Conservation (phyloP, 1,284 basidiomycete species). For the Moniliella sp. region DNA sequence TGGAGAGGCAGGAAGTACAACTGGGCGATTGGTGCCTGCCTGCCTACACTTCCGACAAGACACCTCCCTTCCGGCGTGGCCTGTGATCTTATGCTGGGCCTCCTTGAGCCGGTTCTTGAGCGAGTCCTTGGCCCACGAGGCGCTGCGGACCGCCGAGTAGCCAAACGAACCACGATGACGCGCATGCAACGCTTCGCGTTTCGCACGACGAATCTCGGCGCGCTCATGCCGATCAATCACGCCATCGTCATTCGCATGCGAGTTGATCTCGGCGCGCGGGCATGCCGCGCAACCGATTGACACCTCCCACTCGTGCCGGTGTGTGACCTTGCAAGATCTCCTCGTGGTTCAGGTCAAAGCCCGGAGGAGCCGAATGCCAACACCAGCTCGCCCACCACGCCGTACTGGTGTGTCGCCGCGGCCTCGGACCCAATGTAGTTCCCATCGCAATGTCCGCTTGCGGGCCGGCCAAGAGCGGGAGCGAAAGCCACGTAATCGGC, state of each 20-base stretch:
- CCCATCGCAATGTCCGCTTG: slow-evolving; percentile 36
- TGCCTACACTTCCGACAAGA: no score
- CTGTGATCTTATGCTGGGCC: no score
- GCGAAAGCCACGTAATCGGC: slow-evolving; percentile 15
- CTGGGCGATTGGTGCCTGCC: no score
- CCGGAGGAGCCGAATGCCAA: slow-evolving; percentile 10
- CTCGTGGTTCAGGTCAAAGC: no score
- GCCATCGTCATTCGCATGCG: slow-evolving; percentile 37
- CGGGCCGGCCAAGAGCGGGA: slow-evolving; percentile 21
- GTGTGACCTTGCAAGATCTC: slow-evolving; percentile 11
- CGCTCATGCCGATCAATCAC: slow-evolving; percentile 39
- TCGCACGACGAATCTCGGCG: slow-evolving; percentile 34
- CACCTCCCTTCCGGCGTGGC: no score
- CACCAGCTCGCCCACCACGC: slow-evolving; percentile 36
- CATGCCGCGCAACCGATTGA: slow-evolving; percentile 23
- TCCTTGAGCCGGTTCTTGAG: no score
- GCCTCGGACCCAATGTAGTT: slow-evolving; percentile 45
- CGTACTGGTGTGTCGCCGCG: slow-evolving; percentile 42
- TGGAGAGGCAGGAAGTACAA: no score
- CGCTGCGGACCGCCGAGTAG: slow-evolving; percentile 15
- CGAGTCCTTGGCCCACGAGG: slow-evolving; percentile 24
- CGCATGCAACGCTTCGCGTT: slow-evolving; percentile 34
- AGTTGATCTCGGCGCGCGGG: no score
- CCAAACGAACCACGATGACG: slow-evolving; percentile 29
- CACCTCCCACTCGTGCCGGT: slow-evolving; percentile 27